These are phyloP conservation scores for Penicillium crustosum DNA, from an alignment of 2,329 filamentous ascomycete species.

Conservation along the genomic window DNA sequence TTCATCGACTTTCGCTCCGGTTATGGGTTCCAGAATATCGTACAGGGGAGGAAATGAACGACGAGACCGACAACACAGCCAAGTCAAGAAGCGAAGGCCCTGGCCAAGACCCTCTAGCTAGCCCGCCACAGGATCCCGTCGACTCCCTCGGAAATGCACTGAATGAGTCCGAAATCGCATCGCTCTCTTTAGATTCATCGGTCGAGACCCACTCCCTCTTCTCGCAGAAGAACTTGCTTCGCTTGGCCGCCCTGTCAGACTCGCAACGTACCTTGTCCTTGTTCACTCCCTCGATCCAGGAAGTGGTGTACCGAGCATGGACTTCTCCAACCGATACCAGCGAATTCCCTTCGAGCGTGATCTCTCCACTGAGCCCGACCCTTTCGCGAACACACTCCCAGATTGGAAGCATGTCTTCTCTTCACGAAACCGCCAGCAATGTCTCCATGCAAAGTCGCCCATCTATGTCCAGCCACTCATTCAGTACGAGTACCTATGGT, in stretches of 20 bases:
- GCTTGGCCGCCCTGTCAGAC: constrained; percentile 77
- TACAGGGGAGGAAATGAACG: constrained; percentile 61
- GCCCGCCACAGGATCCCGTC: constrained; percentile 76
- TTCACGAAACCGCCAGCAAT: constrained; percentile 69
- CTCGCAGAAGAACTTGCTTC: constrained; percentile 88
- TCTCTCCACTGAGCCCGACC: constrained; percentile 47
- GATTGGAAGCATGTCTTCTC: constrained; percentile 62
- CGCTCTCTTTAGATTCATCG: constrained; percentile 74
- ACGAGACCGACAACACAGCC: constrained; percentile 50
- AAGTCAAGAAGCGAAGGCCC: constrained; percentile 53
- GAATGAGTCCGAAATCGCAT: constrained; percentile 72
- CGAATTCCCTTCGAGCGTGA: constrained; percentile 51
- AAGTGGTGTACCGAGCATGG: constrained; percentile 92
- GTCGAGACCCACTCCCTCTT: constrained; percentile 85
- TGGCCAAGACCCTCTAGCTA: constrained; percentile 76
- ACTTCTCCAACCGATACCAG: constrained; percentile 72
- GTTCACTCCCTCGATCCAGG: constrained; percentile 85
- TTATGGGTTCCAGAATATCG: constrained; percentile 88
- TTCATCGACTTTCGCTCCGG: constrained; percentile 84
- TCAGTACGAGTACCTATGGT: constrained; percentile 42
- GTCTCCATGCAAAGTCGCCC: constrained; percentile 64
- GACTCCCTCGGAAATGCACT: constrained; percentile 76
- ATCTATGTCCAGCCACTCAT: constrained; percentile 35
- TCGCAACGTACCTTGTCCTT: constrained; percentile 88
- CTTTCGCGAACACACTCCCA: constrained; percentile 66